A percentile compares a stretch with the other conserved stretches of the same genome.
Conservation (phyloP, 495 filamentous ascomycete species). For the Chaetomium tenue region DNA sequence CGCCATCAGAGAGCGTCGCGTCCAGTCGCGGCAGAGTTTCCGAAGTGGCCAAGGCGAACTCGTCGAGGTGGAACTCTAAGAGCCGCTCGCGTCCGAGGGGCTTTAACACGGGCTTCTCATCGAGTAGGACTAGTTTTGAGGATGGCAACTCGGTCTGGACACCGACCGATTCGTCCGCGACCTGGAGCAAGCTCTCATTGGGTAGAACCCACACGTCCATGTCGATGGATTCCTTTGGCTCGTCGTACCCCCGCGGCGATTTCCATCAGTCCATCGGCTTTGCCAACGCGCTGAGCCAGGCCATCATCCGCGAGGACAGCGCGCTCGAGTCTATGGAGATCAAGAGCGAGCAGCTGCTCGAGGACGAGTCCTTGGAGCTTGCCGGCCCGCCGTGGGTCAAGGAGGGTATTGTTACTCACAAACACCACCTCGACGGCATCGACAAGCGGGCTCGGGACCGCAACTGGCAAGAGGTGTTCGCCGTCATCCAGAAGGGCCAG, state of each 20-base stretch:
- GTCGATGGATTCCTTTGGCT: conserved; percentile 84
- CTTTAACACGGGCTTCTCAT: conserved; percentile 81
- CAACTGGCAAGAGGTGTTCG: conserved; percentile 93
- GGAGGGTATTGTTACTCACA: conserved; percentile 92
- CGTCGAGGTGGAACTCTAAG: conserved; percentile 76
- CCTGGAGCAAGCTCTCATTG: conserved; percentile 92
- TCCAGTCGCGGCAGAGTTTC: conserved; percentile 67
- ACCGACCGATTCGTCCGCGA: conserved; percentile 70
- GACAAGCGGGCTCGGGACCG: conserved; percentile 91
- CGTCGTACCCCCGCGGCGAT: conserved; percentile 73
- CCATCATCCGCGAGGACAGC: conserved; percentile 90
- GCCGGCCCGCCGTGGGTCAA: conserved; percentile 96
- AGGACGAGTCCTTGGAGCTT: conserved; percentile 88
- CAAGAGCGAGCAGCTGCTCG: conserved; percentile 67
- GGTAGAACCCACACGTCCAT: conserved; percentile 86
- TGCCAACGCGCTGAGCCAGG: conserved; percentile 92
- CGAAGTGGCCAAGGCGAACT: conserved; percentile 58
- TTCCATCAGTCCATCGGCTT: conserved; percentile 97
- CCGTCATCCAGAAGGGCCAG: conserved; percentile 96
- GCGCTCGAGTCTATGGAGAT: conserved; percentile 51
- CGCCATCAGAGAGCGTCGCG: conserved; percentile 69
- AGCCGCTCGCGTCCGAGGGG: conserved; percentile 78
- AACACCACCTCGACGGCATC: conserved; percentile 85
- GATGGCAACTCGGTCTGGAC: conserved; percentile 90
- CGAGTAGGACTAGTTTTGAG: conserved; percentile 89